A percentile compares a stretch with the other conserved stretches of the same genome.
These are phyloP conservation scores for Ophiostoma fasciatum DNA, from an alignment of 2,329 filamentous ascomycete species.

Conservation along the genomic window DNA sequence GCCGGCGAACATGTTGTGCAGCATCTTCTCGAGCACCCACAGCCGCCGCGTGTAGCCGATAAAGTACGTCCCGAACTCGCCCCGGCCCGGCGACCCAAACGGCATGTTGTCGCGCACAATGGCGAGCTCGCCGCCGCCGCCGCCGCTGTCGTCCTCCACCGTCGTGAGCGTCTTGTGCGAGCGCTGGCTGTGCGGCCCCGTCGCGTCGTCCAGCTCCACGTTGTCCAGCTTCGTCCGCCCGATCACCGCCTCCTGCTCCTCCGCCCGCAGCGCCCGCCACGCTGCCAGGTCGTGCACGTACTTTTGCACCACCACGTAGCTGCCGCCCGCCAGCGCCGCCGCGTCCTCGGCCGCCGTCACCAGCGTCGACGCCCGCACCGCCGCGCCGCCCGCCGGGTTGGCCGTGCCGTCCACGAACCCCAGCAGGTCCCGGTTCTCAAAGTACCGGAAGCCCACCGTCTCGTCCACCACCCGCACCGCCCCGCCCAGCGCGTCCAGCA, in stretches of 20 bases:
- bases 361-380: too few relatives aligned
- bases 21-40: conserved; percentile 44
- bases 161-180: conserved; percentile 41
- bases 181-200: conserved; percentile 25
- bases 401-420: conserved; percentile 47
- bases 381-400: conserved; percentile 38
- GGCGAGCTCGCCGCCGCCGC: conserved; percentile 32
- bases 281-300: conserved; percentile 36
- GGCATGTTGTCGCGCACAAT: conserved; percentile 47
- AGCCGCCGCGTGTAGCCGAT: conserved; percentile 37
- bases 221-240: conserved; percentile 44
- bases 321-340: conserved; percentile 26
- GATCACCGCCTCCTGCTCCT: conserved; percentile 40
- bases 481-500: conserved; percentile 32
- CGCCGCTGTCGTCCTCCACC: conserved; percentile 31
- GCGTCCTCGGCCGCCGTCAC: conserved; percentile 18
- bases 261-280: conserved; percentile 31
- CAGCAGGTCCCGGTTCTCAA: conserved; percentile 41
- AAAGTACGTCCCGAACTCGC: conserved; percentile 43
- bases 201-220: conserved; percentile 34
- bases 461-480: conserved; percentile 33
- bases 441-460: conserved; percentile 43
- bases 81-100: conserved; percentile 35
- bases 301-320: conserved; percentile 45
- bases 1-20: conserved; percentile 42